Evolutionary conservation across 2,329 filamentous ascomycete genomes (phyloP), one percentile per base, ranked within the genome.

Genomic region (Ophiostoma ulmi): DNA sequence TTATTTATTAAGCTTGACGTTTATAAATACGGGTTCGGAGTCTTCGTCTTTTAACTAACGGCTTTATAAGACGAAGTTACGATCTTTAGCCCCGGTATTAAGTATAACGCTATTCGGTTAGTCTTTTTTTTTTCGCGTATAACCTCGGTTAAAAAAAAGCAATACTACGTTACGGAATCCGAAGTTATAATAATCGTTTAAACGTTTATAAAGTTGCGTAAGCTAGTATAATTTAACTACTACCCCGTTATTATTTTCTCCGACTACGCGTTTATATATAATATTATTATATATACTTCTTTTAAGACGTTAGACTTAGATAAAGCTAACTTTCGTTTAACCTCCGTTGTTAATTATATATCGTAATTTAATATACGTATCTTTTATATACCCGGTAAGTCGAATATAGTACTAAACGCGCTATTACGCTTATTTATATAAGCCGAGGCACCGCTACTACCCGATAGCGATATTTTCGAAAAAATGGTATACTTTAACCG

Each of bases 281-380:
- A 55, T 55, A 55, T 55, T 22, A 22, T 55, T n/a, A 55, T 22
- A n/a, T 55, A 55, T 55, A 55, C 52, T 11, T 55, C 52, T n/a
- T 55, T 55, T n/a, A 55, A 55, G n/a, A n/a, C n/a, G n/a, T n/a
- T n/a, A n/a, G n/a, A n/a, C n/a, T n/a, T n/a, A n/a, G n/a, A n/a
- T n/a, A n/a, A n/a, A n/a, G n/a, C n/a, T n/a, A n/a, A n/a, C n/a
- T n/a, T n/a, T n/a, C n/a, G n/a, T n/a, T n/a, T n/a, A n/a, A n/a
- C n/a, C n/a, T n/a, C n/a, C n/a, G n/a, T n/a, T n/a, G n/a, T n/a
- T n/a, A n/a, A n/a, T n/a, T n/a, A n/a, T n/a, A n/a, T n/a, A n/a
- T n/a, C n/a, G n/a, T n/a, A n/a, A n/a, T n/a, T n/a, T n/a, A n/a
- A n/a, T n/a, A n/a, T n/a, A n/a, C n/a, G n/a, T n/a, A n/a, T n/a